Percentiles rank a stretch among this genome's conserved stretches.
Conservation (phyloP, 495 filamentous ascomycete genomes). For the Penicillium longicatenatum region DNA sequence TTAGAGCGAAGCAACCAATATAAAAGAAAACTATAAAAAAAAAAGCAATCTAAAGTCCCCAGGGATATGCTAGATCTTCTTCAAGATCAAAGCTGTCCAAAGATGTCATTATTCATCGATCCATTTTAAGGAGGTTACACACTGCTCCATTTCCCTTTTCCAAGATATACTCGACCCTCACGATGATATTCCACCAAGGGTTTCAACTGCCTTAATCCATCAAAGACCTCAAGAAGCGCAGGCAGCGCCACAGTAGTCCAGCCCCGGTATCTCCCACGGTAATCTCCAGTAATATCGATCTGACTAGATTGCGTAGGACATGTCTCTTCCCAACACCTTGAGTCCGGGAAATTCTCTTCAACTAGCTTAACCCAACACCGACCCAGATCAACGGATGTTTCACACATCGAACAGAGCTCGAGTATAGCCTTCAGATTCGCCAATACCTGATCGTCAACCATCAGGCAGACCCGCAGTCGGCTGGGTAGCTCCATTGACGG, state of each 20-base stretch:
- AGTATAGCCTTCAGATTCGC: conserved; percentile 13
- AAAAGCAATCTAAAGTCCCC: no score
- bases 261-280: conserved; percentile 23
- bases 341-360: conserved; percentile 38
- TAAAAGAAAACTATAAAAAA: no score
- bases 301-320: conserved; percentile 1
- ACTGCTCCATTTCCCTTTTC: conserved; percentile 27
- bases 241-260: conserved; percentile 33
- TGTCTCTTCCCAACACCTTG: conserved; percentile 16
- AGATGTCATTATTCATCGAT: background rate
- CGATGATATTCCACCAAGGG: conserved; percentile 29
- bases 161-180: conserved; percentile 28
- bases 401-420: conserved; percentile 9
- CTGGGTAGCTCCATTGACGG: conserved; percentile 31
- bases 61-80: no score
- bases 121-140: background rate
- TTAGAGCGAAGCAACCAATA: background rate
- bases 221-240: conserved; percentile 33
- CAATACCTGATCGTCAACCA: conserved; percentile 30
- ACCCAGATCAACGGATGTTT: conserved; percentile 12
- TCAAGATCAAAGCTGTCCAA: background rate
- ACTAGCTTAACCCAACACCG: conserved; percentile 32
- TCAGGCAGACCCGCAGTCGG: conserved; percentile 29
- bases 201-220: conserved; percentile 30
- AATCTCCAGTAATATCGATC: conserved; percentile 1